These are phyloP conservation scores for Ordospora pajunii DNA, from an alignment of 371 early-diverging fungal species.

Conservation along the genomic window DNA sequence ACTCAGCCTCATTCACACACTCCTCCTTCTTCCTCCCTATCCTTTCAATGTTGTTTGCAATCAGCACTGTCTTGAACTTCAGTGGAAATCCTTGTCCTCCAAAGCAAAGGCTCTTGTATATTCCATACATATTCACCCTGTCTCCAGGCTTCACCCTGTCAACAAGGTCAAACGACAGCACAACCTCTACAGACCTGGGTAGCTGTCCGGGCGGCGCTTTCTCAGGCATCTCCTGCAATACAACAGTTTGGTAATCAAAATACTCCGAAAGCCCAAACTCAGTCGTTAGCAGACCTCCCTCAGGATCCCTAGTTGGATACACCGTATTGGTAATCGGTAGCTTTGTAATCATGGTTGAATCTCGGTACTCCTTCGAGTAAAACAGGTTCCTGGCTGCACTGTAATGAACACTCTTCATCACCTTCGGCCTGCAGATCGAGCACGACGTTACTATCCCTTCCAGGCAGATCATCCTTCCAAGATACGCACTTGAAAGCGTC, in stretches of 20 bases:
- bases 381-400: conserved; percentile 72
- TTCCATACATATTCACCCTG: conserved; percentile 82
- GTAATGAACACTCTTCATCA: conserved; percentile 82
- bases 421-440: conserved; percentile 90
- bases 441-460: conserved; percentile 96
- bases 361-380: conserved; percentile 76
- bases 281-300: conserved; percentile 75
- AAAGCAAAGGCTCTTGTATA: conserved; percentile 76
- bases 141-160: conserved; percentile 95
- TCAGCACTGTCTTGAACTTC: conserved; percentile 69
- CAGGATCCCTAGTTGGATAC: conserved; percentile 66
- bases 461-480: conserved; percentile 80
- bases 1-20: conserved; percentile 64
- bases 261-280: conserved; percentile 87
- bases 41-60: conserved; percentile 76
- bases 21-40: conserved; percentile 60
- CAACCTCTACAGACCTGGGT: conserved; percentile 86
- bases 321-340: conserved; percentile 67
- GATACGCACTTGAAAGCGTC: conserved; percentile 68
- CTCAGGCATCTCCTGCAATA: conserved; percentile 98
- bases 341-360: conserved; percentile 65
- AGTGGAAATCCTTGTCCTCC: conserved; percentile 35
- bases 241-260: conserved; percentile 83
- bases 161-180: conserved; percentile 88
- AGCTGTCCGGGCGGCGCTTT: conserved; percentile 89